Base-by-base conservation (phyloP, 495 filamentous ascomycete species). In the Hypoxylon trugodes region DNA sequence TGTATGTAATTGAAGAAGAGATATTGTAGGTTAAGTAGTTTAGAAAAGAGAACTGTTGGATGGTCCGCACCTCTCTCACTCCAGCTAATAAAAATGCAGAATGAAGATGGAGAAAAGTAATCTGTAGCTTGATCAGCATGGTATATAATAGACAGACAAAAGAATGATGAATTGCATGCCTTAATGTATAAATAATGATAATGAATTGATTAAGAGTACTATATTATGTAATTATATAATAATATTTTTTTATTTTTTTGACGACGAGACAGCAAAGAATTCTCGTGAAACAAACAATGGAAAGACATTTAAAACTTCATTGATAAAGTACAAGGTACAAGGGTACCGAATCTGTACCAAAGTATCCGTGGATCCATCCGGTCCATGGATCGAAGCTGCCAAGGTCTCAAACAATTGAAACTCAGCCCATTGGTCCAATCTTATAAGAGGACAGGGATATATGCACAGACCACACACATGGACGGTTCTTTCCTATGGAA, bases 341-440 rank as follows among this genome's bases (percentile, higher is more conserved):
- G 42, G 42, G 42, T 47, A 15, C n/a, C n/a, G n/a, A n/a, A 13
- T 47, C 25, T 25, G 40, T 43, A 43, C 40, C 40, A 24, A 47
- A 22, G 41, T 21, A 18, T 24, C 22, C 28, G 7, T 9, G 4
- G 35, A 18, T n/a, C 3, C 15, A 37, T 37, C n/a, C 37, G 4
- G n/a, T 5, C 7, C 1, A 10, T 10, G 25, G 24, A 58, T 26
- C 32, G 13, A 49, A 10, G 13, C 30, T 22, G 8, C 22, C 37
- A 21, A 36, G 46, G 15, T 13, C 24, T 16, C 35, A 65, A 55
- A 60, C 28, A 51, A 61, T 53, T 28, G 33, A 28, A 49, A 21
- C 42, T 65, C 40, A 49, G 46, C 54, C 35, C 41, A 59, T 59
- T 65, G 54, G 54, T 42, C 40, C 37, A 37, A 21, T n/a, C 19